Evolutionary conservation across 129 eudicot genomes (phyloP).

Genomic region (Kitagawia praeruptora): DNA sequence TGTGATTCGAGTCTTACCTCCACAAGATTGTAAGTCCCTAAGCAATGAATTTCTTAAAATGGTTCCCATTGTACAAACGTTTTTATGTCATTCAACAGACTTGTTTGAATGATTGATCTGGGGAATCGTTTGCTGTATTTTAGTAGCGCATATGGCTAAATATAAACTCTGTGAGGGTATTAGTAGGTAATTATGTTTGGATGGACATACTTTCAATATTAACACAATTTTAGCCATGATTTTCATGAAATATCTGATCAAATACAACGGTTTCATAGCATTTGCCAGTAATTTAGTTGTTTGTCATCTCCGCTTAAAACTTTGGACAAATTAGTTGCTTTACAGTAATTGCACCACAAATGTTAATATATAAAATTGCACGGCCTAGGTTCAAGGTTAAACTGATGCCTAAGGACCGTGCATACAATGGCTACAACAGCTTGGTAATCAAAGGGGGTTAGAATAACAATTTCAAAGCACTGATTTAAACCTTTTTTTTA

Average conservation of each 20-base stretch:
- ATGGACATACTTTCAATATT: not conserved
- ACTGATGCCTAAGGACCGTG: too few relatives aligned
- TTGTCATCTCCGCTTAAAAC: not conserved
- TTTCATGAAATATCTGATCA: too few relatives aligned
- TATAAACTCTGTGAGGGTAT: not conserved
- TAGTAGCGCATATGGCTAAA: not conserved
- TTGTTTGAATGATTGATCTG: not conserved
- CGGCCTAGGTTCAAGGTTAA: not conserved
- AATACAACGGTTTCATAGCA: not conserved
- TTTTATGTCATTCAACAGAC: not conserved
- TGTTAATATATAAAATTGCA: not conserved
- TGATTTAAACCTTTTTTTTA: too few relatives aligned
- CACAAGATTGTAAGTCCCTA: slow-evolving; percentile 71
- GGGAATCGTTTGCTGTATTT: not conserved
- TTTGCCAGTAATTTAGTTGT: too few relatives aligned
- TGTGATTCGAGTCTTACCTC: slow-evolving; percentile 76
- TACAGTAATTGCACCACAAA: too few relatives aligned
- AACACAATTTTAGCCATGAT: not conserved
- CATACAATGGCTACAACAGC: too few relatives aligned
- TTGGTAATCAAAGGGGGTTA: not conserved
- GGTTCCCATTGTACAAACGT: not conserved
- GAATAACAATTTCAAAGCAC: too few relatives aligned
- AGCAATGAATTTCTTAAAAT: not conserved
- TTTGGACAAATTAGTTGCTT: not conserved
- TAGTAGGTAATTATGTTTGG: too few relatives aligned